phyloP scores from a whole-genome alignment of 2,329 filamentous ascomycete genomes.

The Fusarium kyushuense region DNA sequence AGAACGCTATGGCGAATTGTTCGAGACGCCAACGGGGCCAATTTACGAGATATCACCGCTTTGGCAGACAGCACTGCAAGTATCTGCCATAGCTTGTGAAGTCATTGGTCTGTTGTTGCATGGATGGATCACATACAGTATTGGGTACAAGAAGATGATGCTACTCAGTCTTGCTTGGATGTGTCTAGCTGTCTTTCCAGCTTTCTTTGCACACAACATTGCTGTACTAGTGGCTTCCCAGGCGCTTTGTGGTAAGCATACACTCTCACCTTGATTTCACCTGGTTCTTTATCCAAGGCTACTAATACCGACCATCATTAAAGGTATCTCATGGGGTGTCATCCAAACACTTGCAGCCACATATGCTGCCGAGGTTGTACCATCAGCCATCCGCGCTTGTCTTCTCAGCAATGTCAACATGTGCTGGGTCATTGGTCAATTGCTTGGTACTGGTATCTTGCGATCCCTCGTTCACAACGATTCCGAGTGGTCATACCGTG shows the following conservation, averaged over 20 bases:
- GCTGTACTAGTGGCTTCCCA: slow-evolving; percentile 51
- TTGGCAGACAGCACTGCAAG: slow-evolving; percentile 22
- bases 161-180: slow-evolving; percentile 51
- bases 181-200: slow-evolving; percentile 55
- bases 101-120: slow-evolving; percentile 56
- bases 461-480: slow-evolving; percentile 48
- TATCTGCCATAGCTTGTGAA: slow-evolving; percentile 25
- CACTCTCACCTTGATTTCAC: fast-evolving
- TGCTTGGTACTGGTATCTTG: slow-evolving; percentile 53
- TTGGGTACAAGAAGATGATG: slow-evolving; percentile 55
- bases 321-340: slow-evolving; percentile 50
- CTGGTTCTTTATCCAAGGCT: background rate
- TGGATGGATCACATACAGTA: slow-evolving; percentile 55
- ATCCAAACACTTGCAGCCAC: slow-evolving; percentile 54
- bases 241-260: slow-evolving; percentile 46
- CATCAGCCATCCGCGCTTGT: slow-evolving; percentile 50
- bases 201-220: slow-evolving; percentile 53
- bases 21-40: slow-evolving; percentile 18
- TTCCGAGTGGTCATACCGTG: slow-evolving; percentile 46
- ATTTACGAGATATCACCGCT: slow-evolving; percentile 31
- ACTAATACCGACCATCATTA: background rate
- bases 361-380: slow-evolving; percentile 55
- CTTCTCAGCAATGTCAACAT: slow-evolving; percentile 56
- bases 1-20: slow-evolving; percentile 46
- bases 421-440: slow-evolving; percentile 58